Conservation (phyloP, 2,329 filamentous ascomycete genomes). For the Dothideomycetes sp. region DNA sequence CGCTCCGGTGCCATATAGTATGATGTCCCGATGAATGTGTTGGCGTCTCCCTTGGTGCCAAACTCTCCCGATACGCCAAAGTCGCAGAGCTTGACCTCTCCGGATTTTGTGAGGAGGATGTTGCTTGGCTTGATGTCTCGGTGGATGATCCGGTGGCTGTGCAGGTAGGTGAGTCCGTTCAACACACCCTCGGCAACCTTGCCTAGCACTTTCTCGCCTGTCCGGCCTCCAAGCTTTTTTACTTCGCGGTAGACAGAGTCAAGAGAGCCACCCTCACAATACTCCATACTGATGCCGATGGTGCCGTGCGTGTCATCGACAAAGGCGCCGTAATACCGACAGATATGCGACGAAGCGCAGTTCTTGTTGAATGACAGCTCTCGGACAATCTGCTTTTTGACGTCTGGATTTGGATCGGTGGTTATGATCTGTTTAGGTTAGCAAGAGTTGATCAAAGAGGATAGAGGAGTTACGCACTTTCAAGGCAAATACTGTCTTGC, state of each 20-base stretch:
- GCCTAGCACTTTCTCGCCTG: constrained; percentile 91
- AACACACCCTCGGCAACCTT: constrained; percentile 95
- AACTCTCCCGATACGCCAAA: constrained; percentile 97
- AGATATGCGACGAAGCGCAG: constrained; percentile 92
- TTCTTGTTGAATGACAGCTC: constrained; percentile 97
- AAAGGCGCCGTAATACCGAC: constrained; percentile 93
- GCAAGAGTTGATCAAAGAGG: constrained; percentile 5
- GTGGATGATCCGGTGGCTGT: constrained; percentile 94
- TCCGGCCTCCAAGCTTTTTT: constrained; percentile 85
- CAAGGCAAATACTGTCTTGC: constrained; percentile 88
- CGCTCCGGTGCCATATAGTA: constrained; percentile 98
- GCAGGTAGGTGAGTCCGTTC: constrained; percentile 86
- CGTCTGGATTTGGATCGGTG: constrained; percentile 91
- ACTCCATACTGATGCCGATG: constrained; percentile 98
- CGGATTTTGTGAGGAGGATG: constrained; percentile 82
- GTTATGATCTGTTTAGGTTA: constrained; percentile 69
- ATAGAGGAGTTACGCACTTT: constrained; percentile 52
- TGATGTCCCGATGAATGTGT: constrained; percentile 96
- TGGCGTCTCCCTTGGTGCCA: constrained; percentile 95
- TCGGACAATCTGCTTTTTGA: constrained; percentile 96
- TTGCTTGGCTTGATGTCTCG: constrained; percentile 98
- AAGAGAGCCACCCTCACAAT: constrained; percentile 90
- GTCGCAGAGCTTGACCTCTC: constrained; percentile 94
- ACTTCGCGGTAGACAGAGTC: constrained; percentile 97
- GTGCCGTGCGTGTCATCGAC: constrained; percentile 92